Base-by-base conservation (phyloP, 2,329 filamentous ascomycete species). In the Chaetomium sp. region DNA sequence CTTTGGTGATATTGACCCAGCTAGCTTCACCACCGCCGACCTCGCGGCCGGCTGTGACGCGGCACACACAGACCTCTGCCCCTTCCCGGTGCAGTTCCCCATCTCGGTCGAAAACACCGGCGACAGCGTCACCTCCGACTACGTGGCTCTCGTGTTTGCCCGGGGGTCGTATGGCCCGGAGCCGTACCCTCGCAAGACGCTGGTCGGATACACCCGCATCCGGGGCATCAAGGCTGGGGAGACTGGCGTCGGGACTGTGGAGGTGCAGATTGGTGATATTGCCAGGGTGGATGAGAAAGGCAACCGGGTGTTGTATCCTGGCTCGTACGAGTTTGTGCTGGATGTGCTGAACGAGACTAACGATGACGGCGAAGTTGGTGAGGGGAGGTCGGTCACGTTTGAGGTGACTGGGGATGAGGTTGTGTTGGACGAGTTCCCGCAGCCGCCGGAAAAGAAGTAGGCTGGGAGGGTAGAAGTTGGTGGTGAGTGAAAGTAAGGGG, bases 271-370 rank as follows among this genome's bases (percentile, higher is more conserved):
- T 1, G 79, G 76, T 0, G 73, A 71, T 38, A 62, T 84, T 41
- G 74, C 76, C 2, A 67, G 80, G 2, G 74, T 74, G 0, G 77
- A 81, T 59, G 72, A 74, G 49, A 66, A 65, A 2, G 81, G 80
- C 1, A 74, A 79, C 56, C 71, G 70, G 48, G 74, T 80, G n/a
- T 60, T 84, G 10, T 82, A 78, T 66, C 80, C 79, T 0, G 80
- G 79, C 0, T 69, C 70, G 33, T 84, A 83, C 60, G 69, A 62
- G 8, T 52, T 81, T 11, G 59, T 71, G 49, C 56, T 81, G n/a
- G 78, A 81, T 64, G 56, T 57, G 12, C 19, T 27, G 19, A 27
- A 27, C 19, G 19, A 27, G 19, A 27, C 19, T 27, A 27, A 27
- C 19, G 19, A 27, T 27, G 78, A 80, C 63, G 54, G 45, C 14